Evolutionary conservation across 73 alveolate species (phyloP).

Genomic region (Stentor coeruleus): DNA sequence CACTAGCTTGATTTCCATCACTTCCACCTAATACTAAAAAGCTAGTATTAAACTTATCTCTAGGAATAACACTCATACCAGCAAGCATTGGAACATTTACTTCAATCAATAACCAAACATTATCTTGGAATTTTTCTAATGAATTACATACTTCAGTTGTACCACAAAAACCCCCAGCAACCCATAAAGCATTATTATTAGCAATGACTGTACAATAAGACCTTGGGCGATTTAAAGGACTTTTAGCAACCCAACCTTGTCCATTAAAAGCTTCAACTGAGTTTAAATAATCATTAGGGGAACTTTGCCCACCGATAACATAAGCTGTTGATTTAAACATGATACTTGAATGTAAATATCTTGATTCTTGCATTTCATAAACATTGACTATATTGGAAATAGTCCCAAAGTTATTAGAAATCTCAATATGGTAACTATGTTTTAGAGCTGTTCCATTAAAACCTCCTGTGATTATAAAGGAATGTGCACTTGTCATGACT

Average conservation of each 20-base stretch:
- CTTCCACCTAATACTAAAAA: conserved; percentile 3
- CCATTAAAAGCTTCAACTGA: background rate
- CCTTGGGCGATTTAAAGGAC: conserved; percentile 4
- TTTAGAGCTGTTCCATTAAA: background rate
- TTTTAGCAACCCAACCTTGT: background rate
- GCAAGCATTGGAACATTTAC: background rate
- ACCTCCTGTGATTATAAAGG: background rate
- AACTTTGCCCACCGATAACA: conserved; percentile 19
- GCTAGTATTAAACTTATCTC: conserved; percentile 10
- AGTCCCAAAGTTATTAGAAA: background rate
- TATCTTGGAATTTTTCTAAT: conserved; percentile 6
- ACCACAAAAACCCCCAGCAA: conserved; percentile 20
- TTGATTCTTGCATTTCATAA: background rate
- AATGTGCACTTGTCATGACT: background rate
- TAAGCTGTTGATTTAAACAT: background rate
- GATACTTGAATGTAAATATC: conserved; percentile 7
- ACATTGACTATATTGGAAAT: background rate
- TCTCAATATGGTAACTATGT: background rate
- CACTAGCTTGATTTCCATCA: background rate
- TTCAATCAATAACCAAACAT: background rate
- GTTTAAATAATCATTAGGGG: background rate
- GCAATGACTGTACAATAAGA: background rate
- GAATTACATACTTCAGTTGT: background rate
- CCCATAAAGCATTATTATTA: background rate
- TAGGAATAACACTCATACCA: background rate